Percentiles rank a stretch among this genome's conserved stretches.
Evolutionary conservation across 768 basidiomycete genomes (phyloP).

Genomic region (Heimioporus sp.): DNA sequence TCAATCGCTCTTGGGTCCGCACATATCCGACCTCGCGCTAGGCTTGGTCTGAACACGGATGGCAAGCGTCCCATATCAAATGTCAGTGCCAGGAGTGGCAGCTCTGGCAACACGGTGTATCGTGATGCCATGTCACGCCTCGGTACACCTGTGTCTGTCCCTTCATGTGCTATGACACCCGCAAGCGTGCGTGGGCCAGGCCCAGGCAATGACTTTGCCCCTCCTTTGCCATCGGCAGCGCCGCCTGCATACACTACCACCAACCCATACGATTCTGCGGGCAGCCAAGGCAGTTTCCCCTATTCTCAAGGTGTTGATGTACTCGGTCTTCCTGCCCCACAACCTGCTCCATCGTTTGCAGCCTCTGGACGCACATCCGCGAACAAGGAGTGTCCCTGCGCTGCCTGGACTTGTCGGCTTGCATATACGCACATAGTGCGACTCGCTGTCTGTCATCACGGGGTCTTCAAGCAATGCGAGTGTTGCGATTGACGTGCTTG

Average conservation of each 20-base stretch:
- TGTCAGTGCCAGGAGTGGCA: slow-evolving; percentile 51
- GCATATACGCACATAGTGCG: slow-evolving; percentile 33
- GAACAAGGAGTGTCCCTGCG: slow-evolving; percentile 9
- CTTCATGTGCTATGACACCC: slow-evolving; percentile 49
- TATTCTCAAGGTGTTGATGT: slow-evolving; percentile 40
- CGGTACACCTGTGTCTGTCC: slow-evolving; percentile 39
- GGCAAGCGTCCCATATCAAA: slow-evolving; percentile 56
- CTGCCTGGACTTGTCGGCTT: slow-evolving; percentile 40
- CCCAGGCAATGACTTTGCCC: slow-evolving; percentile 3
- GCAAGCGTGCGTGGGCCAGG: slow-evolving; percentile 26
- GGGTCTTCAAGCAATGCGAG: slow-evolving; percentile 31
- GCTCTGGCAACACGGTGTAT: slow-evolving; percentile 57
- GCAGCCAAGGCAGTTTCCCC: slow-evolving; percentile 22
- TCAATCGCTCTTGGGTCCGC: slow-evolving; percentile 34
- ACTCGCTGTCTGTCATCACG: slow-evolving; percentile 31
- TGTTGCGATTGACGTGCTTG: slow-evolving; percentile 57
- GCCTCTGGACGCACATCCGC: slow-evolving; percentile 36
- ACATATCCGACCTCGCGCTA: slow-evolving; percentile 24
- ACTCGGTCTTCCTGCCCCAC: slow-evolving; percentile 58
- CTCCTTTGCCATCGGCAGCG: slow-evolving; percentile 22
- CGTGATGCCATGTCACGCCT: slow-evolving; percentile 57
- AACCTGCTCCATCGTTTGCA: slow-evolving; percentile 52
- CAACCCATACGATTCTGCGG: slow-evolving; percentile 29
- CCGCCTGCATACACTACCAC: slow-evolving; percentile 31
- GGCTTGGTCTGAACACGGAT: slow-evolving; percentile 38